Evolutionary conservation across 768 basidiomycete genomes (phyloP).

Genomic region (Psilocybe azurescens): DNA sequence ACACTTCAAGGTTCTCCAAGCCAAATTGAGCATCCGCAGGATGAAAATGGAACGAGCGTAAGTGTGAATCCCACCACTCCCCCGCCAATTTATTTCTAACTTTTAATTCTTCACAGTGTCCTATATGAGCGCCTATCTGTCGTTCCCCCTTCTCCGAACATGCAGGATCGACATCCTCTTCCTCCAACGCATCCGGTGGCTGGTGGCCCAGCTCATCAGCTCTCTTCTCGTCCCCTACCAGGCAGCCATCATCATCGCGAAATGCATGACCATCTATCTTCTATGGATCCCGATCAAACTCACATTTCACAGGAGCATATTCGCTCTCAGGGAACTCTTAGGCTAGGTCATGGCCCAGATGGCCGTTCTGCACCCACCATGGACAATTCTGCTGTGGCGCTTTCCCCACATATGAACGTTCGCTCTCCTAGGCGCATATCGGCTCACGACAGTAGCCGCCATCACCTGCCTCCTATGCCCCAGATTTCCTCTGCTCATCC

Average conservation of each 20-base stretch:
- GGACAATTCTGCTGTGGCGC: conserved; percentile 43
- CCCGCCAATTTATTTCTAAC: conserved; percentile 19
- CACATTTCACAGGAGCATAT: conserved; percentile 51
- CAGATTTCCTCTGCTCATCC: conserved; percentile 48
- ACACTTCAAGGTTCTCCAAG: conserved; percentile 77
- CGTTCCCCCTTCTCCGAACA: conserved; percentile 60
- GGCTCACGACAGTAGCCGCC: conserved; percentile 43
- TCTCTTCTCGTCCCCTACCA: conserved; percentile 29
- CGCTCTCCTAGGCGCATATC: conserved; percentile 52
- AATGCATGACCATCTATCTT: conserved; percentile 43
- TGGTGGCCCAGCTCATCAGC: conserved; percentile 39
- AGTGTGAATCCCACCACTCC: conserved; percentile 37
- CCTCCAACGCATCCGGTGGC: conserved; percentile 36
- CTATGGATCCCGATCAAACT: conserved; percentile 49
- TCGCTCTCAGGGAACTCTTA: conserved; percentile 51
- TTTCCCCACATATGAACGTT: conserved; percentile 43
- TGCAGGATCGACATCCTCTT: conserved; percentile 44
- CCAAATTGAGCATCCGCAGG: conserved; percentile 83
- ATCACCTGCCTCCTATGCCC: conserved; percentile 54
- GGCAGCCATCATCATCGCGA: conserved; percentile 39
- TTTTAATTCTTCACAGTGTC: conserved; percentile 44
- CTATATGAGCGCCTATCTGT: conserved; percentile 79
- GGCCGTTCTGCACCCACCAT: conserved; percentile 53
- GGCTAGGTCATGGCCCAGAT: conserved; percentile 46
- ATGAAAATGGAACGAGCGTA: conserved; percentile 91